phyloP scores from a whole-genome alignment of 23 red algal species.

The Cyanidioschyzon merolae region DNA sequence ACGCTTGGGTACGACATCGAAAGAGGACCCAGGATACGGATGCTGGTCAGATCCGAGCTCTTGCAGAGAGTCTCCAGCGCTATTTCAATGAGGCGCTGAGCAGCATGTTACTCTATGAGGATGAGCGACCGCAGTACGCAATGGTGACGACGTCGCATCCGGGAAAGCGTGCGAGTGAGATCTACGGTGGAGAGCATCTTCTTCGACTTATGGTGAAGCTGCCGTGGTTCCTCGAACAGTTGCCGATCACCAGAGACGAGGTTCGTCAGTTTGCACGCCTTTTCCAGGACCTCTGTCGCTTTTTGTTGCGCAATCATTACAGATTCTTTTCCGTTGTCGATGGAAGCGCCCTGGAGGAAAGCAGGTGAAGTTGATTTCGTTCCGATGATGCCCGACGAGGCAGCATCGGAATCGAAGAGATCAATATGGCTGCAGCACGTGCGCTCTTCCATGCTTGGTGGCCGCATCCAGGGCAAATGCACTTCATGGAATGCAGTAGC shows the following conservation, averaged over 20 bases:
- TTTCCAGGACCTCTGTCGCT: not conserved
- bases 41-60: slow-evolving; percentile 7
- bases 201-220: slow-evolving; percentile 71
- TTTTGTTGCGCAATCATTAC: not conserved
- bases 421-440: too few species aligned
- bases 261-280: not conserved
- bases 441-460: too few species aligned
- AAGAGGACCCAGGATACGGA: slow-evolving; percentile 8
- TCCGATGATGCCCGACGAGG: too few species aligned
- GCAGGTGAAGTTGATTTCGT: too few species aligned
- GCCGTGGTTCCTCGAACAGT: slow-evolving; percentile 39
- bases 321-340: not conserved
- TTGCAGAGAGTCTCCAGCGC: slow-evolving; percentile 46
- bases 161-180: slow-evolving; percentile 24
- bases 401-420: too few species aligned
- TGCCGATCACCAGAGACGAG: not conserved
- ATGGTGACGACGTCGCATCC: not conserved
- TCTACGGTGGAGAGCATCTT: slow-evolving; percentile 93
- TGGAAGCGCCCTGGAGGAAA: not conserved
- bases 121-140: slow-evolving; percentile 73
- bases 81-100: slow-evolving; percentile 64
- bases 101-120: slow-evolving; percentile 73
- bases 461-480: too few species aligned
- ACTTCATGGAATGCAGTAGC: too few species aligned
- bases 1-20: slow-evolving; percentile 41